These are phyloP conservation scores for Pseudonitzschia pungens DNA, from an alignment of 108 stramenopile genomes.

Conservation along the genomic window DNA sequence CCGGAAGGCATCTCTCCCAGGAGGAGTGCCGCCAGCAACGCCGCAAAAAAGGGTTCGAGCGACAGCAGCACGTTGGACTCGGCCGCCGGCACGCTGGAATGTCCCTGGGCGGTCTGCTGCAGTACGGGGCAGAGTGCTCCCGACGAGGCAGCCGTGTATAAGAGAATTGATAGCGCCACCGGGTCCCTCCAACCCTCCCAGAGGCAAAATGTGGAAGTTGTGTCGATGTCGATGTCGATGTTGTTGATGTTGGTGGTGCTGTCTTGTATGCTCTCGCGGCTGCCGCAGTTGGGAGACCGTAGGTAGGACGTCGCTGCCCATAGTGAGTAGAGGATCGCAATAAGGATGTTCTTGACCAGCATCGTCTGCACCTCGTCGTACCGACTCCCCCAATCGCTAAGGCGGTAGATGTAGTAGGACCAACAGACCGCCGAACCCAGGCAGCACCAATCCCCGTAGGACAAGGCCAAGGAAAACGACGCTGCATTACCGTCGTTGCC, in stretches of 20 bases:
- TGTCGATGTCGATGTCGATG: too few species aligned
- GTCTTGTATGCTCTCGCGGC: neutral
- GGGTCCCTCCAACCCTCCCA: conserved; percentile 48
- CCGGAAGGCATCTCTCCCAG: conserved; percentile 51
- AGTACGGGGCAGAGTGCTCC: conserved; percentile 58
- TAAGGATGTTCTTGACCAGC: conserved; percentile 42
- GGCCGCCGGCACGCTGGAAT: conserved; percentile 37
- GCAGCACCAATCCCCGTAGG: conserved; percentile 54
- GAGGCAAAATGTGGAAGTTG: too few species aligned
- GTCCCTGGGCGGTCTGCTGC: conserved; percentile 67
- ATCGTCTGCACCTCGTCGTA: conserved; percentile 52
- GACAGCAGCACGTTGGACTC: conserved; percentile 68
- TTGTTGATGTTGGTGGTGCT: too few species aligned
- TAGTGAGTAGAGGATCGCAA: conserved; percentile 53
- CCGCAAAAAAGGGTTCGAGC: conserved; percentile 61
- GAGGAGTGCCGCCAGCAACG: conserved; percentile 41
- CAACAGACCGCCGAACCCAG: conserved; percentile 59
- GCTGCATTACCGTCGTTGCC: neutral
- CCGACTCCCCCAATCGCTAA: conserved; percentile 39
- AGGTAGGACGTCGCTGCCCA: conserved; percentile 42
- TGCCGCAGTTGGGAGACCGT: neutral
- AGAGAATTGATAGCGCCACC: conserved; percentile 38
- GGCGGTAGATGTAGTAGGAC: conserved; percentile 61
- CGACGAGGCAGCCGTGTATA: conserved; percentile 55
- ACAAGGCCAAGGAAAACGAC: conserved; percentile 14